Percentiles rank a stretch among this genome's conserved stretches.
phyloP scores from a whole-genome alignment of 352 stramenopile genomes.

The Globisporangium iwayamae region DNA sequence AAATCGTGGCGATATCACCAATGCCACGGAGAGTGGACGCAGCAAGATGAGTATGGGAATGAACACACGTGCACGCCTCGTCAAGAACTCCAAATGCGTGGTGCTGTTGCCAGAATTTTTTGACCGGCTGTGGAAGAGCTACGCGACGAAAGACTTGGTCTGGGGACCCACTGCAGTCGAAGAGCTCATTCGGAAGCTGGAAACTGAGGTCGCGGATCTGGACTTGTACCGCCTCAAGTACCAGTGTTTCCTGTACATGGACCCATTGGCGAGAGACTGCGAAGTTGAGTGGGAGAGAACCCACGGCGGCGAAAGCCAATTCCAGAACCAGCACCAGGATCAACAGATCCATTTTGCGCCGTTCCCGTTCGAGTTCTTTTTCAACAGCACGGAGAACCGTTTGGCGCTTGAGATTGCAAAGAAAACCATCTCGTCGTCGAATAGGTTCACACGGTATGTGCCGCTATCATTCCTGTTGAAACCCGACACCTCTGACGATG shows the following conservation, averaged over 20 bases:
- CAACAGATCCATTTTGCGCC: slow-evolving; percentile 37
- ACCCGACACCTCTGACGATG: slow-evolving; percentile 61
- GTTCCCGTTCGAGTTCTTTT: slow-evolving; percentile 74
- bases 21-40: slow-evolving; percentile 63
- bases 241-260: slow-evolving; percentile 78
- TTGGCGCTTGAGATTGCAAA: slow-evolving; percentile 68
- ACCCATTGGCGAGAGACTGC: slow-evolving; percentile 62
- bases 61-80: slow-evolving; percentile 70
- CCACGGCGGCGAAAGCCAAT: slow-evolving; percentile 13
- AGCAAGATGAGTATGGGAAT: slow-evolving; percentile 72
- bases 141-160: slow-evolving; percentile 76
- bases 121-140: slow-evolving; percentile 71
- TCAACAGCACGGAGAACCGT: slow-evolving; percentile 57
- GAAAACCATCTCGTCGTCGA: slow-evolving; percentile 75
- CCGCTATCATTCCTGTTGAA: slow-evolving; percentile 77
- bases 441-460: slow-evolving; percentile 76
- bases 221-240: slow-evolving; percentile 81
- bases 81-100: slow-evolving; percentile 73
- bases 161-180: slow-evolving; percentile 71
- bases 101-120: slow-evolving; percentile 87
- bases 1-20: slow-evolving; percentile 49
- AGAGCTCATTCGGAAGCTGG: slow-evolving; percentile 70
- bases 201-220: slow-evolving; percentile 64
- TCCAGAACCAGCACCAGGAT: slow-evolving; percentile 24
- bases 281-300: slow-evolving; percentile 43